Evolutionary conservation across 441 rosid species (phyloP).

Genomic region (Kokia cookei): DNA sequence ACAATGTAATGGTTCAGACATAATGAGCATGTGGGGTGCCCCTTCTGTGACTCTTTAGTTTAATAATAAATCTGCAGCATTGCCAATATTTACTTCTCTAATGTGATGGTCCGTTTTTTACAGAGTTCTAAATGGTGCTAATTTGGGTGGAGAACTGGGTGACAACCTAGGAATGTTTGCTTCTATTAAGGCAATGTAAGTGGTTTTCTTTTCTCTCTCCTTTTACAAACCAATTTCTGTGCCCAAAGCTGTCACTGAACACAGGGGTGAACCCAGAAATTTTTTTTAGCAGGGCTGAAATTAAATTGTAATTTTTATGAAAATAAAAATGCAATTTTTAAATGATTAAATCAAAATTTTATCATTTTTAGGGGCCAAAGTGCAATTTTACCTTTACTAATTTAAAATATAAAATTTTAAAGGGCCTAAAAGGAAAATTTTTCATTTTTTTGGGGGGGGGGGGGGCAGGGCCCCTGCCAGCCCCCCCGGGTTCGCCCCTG

Average conservation of each 20-base stretch:
- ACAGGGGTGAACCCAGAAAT: not conserved
- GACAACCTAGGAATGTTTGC: conserved; percentile 52
- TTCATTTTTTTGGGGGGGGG: too few relatives aligned
- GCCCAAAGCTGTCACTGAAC: not conserved
- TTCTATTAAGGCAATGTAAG: conserved; percentile 80
- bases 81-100: not conserved
- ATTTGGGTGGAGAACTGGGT: conserved; percentile 90
- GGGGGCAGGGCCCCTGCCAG: too few relatives aligned
- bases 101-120: conserved; percentile 11
- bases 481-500: too few relatives aligned
- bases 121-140: conserved; percentile 81
- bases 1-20: conserved; percentile 55
- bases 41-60: not conserved
- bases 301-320: too few relatives aligned
- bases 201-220: conserved; percentile 7
- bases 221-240: not conserved
- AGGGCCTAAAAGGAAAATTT: too few relatives aligned
- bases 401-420: too few relatives aligned
- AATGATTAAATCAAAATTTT: too few relatives aligned
- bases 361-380: too few relatives aligned
- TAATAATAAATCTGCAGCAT: not conserved
- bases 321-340: too few relatives aligned
- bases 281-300: too few relatives aligned
- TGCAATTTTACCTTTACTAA: too few relatives aligned
- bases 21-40: conserved; percentile 54